phyloP scores from a whole-genome alignment of 305 asterid species.

The Plantago lanceolata region DNA sequence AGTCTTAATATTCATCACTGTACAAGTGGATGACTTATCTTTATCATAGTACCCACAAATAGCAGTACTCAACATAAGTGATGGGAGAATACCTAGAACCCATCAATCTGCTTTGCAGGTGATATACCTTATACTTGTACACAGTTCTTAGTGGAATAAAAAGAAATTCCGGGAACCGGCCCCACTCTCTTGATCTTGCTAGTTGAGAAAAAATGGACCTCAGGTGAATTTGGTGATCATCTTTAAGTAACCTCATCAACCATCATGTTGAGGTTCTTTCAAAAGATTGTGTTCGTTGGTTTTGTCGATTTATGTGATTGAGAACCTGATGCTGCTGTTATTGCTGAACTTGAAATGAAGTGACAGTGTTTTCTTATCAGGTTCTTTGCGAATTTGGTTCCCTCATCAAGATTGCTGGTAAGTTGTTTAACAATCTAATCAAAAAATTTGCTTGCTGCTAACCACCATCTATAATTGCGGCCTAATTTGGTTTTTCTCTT shows the following conservation, averaged over 20 bases:
- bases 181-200: neutral
- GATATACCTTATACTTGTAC: neutral
- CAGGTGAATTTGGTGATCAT: neutral
- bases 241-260: neutral
- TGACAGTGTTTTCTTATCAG: neutral
- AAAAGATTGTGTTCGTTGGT: neutral
- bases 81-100: neutral
- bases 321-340: neutral
- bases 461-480: neutral
- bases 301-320: neutral
- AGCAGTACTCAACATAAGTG: slow-evolving; percentile 5
- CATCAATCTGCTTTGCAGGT: neutral
- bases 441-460: slow-evolving; percentile 5
- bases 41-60: neutral
- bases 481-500: neutral
- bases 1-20: neutral
- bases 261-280: neutral
- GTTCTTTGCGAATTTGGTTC: neutral
- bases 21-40: slow-evolving; percentile 5
- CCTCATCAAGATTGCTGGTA: neutral
- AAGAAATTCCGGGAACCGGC: neutral
- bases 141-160: neutral
- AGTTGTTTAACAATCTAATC: neutral
- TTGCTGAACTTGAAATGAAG: neutral
- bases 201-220: neutral